Conservation (phyloP, 73 alveolate genomes). For the Vitrella brassicaformis region DNA sequence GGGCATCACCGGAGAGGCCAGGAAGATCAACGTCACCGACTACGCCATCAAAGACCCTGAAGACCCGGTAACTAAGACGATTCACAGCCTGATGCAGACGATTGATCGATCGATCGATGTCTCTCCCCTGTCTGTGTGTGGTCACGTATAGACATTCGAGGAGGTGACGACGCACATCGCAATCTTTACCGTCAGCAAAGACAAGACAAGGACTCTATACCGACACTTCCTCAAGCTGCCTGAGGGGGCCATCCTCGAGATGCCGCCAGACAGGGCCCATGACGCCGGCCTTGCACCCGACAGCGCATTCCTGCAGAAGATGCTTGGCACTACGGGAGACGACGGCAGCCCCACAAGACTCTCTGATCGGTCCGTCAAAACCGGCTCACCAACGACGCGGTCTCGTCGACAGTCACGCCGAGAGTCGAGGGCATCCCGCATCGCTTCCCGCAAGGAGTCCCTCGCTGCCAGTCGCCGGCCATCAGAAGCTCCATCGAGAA, state of each 20-base stretch:
- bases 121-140: background rate
- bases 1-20: slow-evolving; percentile 10
- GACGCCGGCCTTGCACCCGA: no score
- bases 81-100: background rate
- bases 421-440: no score
- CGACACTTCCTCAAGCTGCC: slow-evolving; percentile 16
- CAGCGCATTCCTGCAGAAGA: no score
- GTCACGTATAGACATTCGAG: background rate
- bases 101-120: background rate
- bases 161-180: slow-evolving; percentile 3
- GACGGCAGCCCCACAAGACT: no score
- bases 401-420: no score
- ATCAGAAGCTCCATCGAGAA: no score
- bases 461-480: no score
- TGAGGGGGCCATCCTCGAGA: slow-evolving; percentile 12
- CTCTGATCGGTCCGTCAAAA: no score
- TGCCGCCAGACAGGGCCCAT: slow-evolving; percentile 3
- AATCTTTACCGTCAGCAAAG: slow-evolving; percentile 6
- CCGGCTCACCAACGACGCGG: no score
- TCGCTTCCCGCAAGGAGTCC: no score
- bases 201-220: slow-evolving; percentile 5
- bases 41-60: background rate
- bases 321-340: no score
- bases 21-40: slow-evolving; percentile 1
- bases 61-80: background rate